Base-by-base conservation (phyloP, 352 stramenopile genomes). In the Pythium sp. region DNA sequence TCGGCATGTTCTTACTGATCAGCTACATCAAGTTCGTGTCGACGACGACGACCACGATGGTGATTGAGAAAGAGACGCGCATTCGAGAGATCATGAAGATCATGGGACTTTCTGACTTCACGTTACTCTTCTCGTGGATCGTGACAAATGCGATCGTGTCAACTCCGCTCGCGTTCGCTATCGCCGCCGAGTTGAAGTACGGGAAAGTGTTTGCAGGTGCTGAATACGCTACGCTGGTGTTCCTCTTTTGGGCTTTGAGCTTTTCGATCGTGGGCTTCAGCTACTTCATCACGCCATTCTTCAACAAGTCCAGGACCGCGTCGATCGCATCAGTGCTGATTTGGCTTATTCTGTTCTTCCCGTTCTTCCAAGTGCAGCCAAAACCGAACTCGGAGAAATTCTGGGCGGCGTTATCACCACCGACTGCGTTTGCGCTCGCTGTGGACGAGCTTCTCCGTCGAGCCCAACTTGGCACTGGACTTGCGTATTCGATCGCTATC, bases 61-160 rank as follows among this genome's bases (percentile, higher is more conserved):
- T 96, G 24, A 81, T 89, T 24, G 87, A 96, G 53, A 94, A 96
- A 65, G 87, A 94, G 65, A 88, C 81, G 32, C 71, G 81, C 43
- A 77, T 95, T 38, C 82, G 86, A 9, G 82, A 94, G 56, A 77
- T 93, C 49, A 91, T 96, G 82, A 90, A 89, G 77, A 94, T 92
- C 70, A 93, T 93, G 85, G 89, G 89, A 0, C 68, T 94, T 1
- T 84, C 80, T 3, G 84, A 89, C 60, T 55, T 67, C 32, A 86
- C 82, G 28, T 70, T 94, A 51, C 77, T 91, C 28, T 68, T 68
- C n/a, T 91, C 85, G 9, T 91, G 84, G 83, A 74, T 75, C n/a
- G 56, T 86, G 15, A 90, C 82, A 8, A 84, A 68, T 12, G 67
- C 70, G 3, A 36, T 89, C 7, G 56, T 91, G 14, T 78, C 81